phyloP scores from a whole-genome alignment of 768 basidiomycete genomes.

The Infundibulicybe gibba region DNA sequence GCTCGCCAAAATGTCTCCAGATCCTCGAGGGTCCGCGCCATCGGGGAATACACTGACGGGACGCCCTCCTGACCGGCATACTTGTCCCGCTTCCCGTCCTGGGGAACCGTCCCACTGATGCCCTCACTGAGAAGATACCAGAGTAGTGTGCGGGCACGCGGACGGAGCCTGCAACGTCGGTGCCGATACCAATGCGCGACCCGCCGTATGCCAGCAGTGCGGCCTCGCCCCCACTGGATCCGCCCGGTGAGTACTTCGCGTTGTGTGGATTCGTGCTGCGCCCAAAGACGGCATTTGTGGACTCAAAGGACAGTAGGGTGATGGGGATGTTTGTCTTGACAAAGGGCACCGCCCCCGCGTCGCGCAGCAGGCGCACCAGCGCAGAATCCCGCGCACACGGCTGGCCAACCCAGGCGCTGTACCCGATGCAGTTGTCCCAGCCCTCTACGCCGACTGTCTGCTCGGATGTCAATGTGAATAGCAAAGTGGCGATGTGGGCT shows the following conservation, averaged over 20 bases:
- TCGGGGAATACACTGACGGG: conserved; percentile 50
- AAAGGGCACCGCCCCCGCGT: conserved; percentile 63
- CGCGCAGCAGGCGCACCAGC: conserved; percentile 47
- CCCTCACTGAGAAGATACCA: conserved; percentile 57
- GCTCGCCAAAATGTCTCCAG: conserved; percentile 63
- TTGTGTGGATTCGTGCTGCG: conserved; percentile 61
- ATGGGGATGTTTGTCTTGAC: conserved; percentile 66
- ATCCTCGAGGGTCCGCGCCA: conserved; percentile 58
- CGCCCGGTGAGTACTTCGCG: conserved; percentile 50
- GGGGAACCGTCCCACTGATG: conserved; percentile 44
- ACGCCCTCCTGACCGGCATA: conserved; percentile 60
- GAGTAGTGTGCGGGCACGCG: conserved; percentile 65
- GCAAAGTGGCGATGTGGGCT: too few species aligned
- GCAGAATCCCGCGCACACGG: conserved; percentile 45
- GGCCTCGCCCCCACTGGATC: conserved; percentile 66
- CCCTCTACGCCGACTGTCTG: conserved; percentile 51
- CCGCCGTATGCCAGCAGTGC: conserved; percentile 61
- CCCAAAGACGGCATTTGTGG: conserved; percentile 56
- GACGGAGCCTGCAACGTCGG: conserved; percentile 69
- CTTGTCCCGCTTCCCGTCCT: conserved; percentile 40
- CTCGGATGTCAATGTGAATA: conserved; percentile 1
- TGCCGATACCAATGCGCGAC: conserved; percentile 59
- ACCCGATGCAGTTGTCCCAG: conserved; percentile 58
- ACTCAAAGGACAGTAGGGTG: conserved; percentile 58
- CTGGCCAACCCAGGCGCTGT: conserved; percentile 43